phyloP scores from a whole-genome alignment of 139 green algal species.

The Bryopsis sp. region DNA sequence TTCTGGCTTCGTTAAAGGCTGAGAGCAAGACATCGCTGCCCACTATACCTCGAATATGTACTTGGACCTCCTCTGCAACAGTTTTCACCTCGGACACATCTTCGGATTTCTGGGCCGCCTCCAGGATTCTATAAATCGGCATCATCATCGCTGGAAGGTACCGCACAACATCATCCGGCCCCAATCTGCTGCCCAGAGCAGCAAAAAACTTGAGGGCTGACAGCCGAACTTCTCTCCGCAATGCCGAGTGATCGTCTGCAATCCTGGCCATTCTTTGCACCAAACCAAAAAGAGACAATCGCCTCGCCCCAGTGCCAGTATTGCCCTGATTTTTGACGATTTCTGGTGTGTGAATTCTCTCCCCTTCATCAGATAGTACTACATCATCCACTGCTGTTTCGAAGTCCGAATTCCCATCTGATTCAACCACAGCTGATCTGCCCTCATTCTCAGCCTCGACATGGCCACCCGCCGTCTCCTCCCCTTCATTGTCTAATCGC shows the following conservation, averaged over 20 bases:
- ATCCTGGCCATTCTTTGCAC: not conserved
- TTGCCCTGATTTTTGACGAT: not conserved
- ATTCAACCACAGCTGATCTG: too few species aligned
- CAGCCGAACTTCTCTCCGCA: not conserved
- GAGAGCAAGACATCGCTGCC: not conserved
- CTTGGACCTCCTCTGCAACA: not conserved
- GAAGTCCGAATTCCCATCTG: too few species aligned
- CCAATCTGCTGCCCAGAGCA: not conserved
- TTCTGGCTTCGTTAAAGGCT: not conserved
- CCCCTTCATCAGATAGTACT: too few species aligned
- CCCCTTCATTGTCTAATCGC: too few species aligned
- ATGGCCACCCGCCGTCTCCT: too few species aligned
- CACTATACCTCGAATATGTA: not conserved
- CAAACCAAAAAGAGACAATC: not conserved
- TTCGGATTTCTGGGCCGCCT: not conserved
- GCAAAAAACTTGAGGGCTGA: not conserved
- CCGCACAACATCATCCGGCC: not conserved
- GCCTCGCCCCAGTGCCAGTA: not conserved
- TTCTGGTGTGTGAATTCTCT: not conserved
- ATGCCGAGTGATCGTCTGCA: not conserved
- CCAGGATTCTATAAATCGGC: conserved; percentile 5
- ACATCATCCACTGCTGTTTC: too few species aligned
- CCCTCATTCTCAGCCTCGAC: too few species aligned
- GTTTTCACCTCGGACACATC: not conserved
- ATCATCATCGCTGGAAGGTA: not conserved